These are phyloP conservation scores for Taphrina flavorubra DNA, from an alignment of 1,139 yeast species.

Conservation along the genomic window DNA sequence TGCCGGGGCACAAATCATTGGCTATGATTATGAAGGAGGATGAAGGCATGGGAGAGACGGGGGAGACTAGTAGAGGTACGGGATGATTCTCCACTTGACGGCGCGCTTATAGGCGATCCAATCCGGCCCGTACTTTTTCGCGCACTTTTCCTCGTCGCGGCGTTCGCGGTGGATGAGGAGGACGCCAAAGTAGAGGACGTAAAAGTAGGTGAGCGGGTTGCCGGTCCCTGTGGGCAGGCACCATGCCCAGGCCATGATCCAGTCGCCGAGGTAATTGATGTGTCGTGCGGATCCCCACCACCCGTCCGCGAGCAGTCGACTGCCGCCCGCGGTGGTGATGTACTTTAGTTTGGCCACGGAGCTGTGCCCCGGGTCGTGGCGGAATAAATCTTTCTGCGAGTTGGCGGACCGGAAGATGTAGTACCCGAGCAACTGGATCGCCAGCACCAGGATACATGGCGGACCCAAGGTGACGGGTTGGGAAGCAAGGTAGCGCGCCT, in stretches of 20 bases:
- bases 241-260: slow-evolving; percentile 92
- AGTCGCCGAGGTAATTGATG: slow-evolving; percentile 93
- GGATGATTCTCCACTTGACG: slow-evolving; percentile 91
- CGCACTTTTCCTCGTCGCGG: slow-evolving; percentile 91
- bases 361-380: slow-evolving; percentile 66
- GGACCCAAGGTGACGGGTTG: slow-evolving; percentile 66
- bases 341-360: slow-evolving; percentile 64
- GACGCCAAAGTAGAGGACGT: slow-evolving; percentile 78
- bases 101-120: slow-evolving; percentile 80
- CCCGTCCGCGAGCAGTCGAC: slow-evolving; percentile 81
- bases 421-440: slow-evolving; percentile 66
- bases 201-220: slow-evolving; percentile 85
- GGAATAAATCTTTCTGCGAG: slow-evolving; percentile 81
- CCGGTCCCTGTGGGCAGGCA: slow-evolving; percentile 85
- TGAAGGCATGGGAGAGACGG: background rate
- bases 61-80: slow-evolving; percentile 68
- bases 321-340: slow-evolving; percentile 69
- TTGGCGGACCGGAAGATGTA: slow-evolving; percentile 84
- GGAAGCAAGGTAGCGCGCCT: slow-evolving; percentile 77
- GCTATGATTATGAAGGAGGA: too few relatives aligned
- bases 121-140: slow-evolving; percentile 77
- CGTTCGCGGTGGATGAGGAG: slow-evolving; percentile 84
- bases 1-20: too few relatives aligned
- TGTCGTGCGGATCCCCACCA: slow-evolving; percentile 98
- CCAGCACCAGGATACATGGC: slow-evolving; percentile 48